Evolutionary conservation across 2,329 filamentous ascomycete species (phyloP).

Genomic region (Teratosphaeria gauchensis): DNA sequence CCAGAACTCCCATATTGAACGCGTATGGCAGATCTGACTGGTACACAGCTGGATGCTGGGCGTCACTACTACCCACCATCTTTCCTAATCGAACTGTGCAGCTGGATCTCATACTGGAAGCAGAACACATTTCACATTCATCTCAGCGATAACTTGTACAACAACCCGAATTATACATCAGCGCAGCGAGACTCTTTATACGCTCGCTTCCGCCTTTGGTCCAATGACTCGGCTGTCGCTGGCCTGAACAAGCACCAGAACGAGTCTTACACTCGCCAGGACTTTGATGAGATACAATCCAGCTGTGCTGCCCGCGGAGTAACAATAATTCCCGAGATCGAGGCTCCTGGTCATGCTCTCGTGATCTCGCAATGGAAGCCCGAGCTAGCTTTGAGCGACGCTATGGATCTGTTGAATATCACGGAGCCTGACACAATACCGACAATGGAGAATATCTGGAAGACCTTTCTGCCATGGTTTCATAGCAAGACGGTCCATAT

Average conservation of each 20-base stretch:
- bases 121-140: constrained; percentile 51
- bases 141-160: constrained; percentile 47
- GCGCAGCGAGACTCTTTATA: constrained; percentile 43
- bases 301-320: constrained; percentile 47
- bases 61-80: constrained; percentile 48
- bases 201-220: constrained; percentile 46
- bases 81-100: constrained; percentile 49
- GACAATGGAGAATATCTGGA: constrained; percentile 45
- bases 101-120: constrained; percentile 53
- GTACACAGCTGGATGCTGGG: constrained; percentile 39
- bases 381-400: constrained; percentile 40
- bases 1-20: not conserved
- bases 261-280: constrained; percentile 44
- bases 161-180: constrained; percentile 40
- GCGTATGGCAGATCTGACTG: not conserved
- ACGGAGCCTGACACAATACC: constrained; percentile 46
- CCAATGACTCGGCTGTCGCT: constrained; percentile 37
- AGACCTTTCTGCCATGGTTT: constrained; percentile 47
- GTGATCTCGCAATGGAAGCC: constrained; percentile 52
- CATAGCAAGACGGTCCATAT: constrained; percentile 46
- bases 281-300: constrained; percentile 45
- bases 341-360: constrained; percentile 49
- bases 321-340: constrained; percentile 51
- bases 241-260: constrained; percentile 44
- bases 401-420: constrained; percentile 45